These are phyloP conservation scores for Aspergillus sp. DNA, from an alignment of 2,329 filamentous ascomycete species.

Conservation along the genomic window DNA sequence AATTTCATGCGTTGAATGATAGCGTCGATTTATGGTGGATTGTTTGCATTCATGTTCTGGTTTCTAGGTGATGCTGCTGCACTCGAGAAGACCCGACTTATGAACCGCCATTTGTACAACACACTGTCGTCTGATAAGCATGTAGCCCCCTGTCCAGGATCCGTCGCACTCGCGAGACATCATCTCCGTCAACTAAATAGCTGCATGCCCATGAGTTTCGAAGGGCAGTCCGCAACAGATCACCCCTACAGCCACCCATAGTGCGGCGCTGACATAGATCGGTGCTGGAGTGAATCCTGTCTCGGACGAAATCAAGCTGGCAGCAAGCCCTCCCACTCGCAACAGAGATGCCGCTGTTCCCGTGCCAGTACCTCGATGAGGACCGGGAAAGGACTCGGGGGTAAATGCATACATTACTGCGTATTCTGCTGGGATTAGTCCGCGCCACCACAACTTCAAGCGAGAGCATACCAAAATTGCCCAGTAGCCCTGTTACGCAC, in stretches of 20 bases:
- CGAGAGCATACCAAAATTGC: constrained; percentile 30
- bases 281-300: constrained; percentile 43
- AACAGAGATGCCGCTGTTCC: constrained; percentile 34
- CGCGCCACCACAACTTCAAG: no score
- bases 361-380: constrained; percentile 23
- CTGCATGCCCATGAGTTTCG: constrained; percentile 39
- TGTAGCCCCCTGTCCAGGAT: no score
- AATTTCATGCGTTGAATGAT: no score
- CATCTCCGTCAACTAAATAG: constrained; percentile 11
- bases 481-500: constrained; percentile 47
- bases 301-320: constrained; percentile 44
- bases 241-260: constrained; percentile 44
- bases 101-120: no score
- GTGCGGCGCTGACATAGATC: constrained; percentile 45
- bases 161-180: no score
- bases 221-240: constrained; percentile 45
- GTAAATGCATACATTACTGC: constrained; percentile 29
- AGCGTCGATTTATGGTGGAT: no score
- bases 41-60: no score
- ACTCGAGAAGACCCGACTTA: no score
- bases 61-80: no score
- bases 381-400: constrained; percentile 26
- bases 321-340: constrained; percentile 34
- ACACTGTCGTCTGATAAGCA: no score
- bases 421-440: constrained; percentile 21